These are phyloP conservation scores for Lycium barbarum DNA, from an alignment of 257 asterid species.

Conservation along the genomic window DNA sequence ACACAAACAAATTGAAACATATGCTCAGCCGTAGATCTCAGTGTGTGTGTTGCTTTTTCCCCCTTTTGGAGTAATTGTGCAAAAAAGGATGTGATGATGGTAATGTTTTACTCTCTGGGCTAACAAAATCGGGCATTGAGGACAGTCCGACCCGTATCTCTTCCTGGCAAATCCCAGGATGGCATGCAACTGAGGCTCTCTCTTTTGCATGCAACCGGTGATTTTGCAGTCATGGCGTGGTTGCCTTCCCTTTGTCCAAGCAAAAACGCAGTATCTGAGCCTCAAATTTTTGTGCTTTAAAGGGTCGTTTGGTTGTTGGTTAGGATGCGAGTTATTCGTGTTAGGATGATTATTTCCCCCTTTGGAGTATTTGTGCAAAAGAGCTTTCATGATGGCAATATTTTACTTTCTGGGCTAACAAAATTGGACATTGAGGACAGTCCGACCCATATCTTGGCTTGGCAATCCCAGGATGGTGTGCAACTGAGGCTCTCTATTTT, in stretches of 20 bases:
- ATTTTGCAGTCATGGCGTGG: conserved; percentile 37
- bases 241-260: conserved; percentile 13
- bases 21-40: neutral
- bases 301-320: too few species aligned
- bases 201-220: conserved; percentile 31
- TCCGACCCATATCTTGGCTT: too few species aligned
- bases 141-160: neutral
- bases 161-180: conserved; percentile 4
- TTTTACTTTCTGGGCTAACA: neutral
- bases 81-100: conserved; percentile 26
- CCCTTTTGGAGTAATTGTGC: neutral
- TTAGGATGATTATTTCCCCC: neutral
- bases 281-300: neutral
- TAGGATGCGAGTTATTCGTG: too few species aligned
- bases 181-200: conserved; percentile 5
- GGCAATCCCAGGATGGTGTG: too few species aligned
- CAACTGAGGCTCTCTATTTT: too few species aligned
- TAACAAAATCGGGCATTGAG: neutral
- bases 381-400: neutral
- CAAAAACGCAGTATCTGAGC: neutral
- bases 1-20: neutral
- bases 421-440: too few species aligned
- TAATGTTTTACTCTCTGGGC: neutral
- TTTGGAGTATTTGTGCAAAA: neutral
- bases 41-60: neutral